Conservation (phyloP, 768 basidiomycete genomes). For the Lactarius akahatsu region DNA sequence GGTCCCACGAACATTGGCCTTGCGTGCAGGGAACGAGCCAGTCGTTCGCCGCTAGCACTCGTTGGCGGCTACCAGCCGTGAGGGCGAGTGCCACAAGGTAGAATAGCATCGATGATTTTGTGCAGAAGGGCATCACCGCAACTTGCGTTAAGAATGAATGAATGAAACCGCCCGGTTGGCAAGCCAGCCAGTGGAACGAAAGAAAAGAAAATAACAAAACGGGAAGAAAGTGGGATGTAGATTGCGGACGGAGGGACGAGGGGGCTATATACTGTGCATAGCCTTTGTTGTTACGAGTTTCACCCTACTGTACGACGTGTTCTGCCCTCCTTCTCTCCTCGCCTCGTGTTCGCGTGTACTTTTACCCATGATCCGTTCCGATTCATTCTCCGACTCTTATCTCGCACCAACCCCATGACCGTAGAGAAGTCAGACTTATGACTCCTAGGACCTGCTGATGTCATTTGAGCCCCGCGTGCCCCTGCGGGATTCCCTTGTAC, state of each 20-base stretch:
- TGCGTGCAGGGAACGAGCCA: constrained; percentile 20
- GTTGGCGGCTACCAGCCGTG: not conserved
- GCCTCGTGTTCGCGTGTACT: too few relatives aligned
- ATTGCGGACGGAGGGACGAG: not conserved
- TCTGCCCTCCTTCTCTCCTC: too few relatives aligned
- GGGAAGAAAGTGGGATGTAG: not conserved
- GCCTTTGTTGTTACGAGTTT: not conserved
- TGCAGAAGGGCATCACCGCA: not conserved
- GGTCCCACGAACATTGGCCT: constrained; percentile 20
- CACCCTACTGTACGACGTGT: too few relatives aligned
- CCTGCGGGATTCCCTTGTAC: too few relatives aligned
- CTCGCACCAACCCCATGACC: too few relatives aligned
- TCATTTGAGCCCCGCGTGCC: too few relatives aligned
- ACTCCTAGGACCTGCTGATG: too few relatives aligned
- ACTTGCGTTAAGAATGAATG: not conserved
- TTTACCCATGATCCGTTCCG: too few relatives aligned
- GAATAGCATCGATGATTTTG: not conserved
- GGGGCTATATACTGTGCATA: not conserved
- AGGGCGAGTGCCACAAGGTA: constrained; percentile 6
- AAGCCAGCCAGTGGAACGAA: not conserved
- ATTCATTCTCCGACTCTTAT: too few relatives aligned
- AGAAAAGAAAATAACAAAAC: not conserved
- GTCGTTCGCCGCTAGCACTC: constrained; percentile 17
- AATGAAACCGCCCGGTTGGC: not conserved
- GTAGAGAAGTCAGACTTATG: too few relatives aligned